Conservation (phyloP, 2,329 filamentous ascomycete species). For the Pestalotiopsis sp. region DNA sequence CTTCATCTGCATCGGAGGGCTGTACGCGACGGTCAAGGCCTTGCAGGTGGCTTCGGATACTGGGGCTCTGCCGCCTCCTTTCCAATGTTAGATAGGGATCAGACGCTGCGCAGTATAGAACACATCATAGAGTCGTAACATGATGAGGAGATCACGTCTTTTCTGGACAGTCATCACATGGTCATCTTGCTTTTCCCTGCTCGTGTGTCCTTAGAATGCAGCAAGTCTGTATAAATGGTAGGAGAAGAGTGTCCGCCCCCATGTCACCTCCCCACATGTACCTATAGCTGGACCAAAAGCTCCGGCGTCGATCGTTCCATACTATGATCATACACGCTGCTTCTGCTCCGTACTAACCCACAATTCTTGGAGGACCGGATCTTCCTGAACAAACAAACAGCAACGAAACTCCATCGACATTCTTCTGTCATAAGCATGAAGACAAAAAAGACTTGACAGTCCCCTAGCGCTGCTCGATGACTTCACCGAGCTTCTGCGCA, state of each 20-base stretch:
- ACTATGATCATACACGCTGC: not conserved
- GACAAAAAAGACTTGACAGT: not conserved
- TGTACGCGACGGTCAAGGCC: slow-evolving; percentile 48
- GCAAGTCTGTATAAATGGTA: too few species aligned
- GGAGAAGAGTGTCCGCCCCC: too few species aligned
- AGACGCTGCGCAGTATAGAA: not conserved
- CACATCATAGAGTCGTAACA: not conserved
- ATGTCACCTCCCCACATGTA: too few species aligned
- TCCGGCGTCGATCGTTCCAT: not conserved
- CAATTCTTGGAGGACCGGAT: not conserved
- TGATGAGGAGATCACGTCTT: not conserved
- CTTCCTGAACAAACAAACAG: not conserved
- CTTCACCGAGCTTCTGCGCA: not conserved
- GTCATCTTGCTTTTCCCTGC: too few species aligned
- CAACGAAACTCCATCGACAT: not conserved
- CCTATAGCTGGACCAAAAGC: not conserved
- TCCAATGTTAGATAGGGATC: slow-evolving; percentile 22
- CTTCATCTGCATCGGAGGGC: slow-evolving; percentile 50
- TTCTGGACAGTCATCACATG: too few species aligned
- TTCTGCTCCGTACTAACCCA: not conserved
- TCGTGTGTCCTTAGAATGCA: too few species aligned
- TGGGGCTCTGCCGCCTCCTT: slow-evolving; percentile 25
- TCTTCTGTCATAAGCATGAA: not conserved
- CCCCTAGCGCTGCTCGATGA: not conserved
- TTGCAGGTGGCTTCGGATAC: slow-evolving; percentile 22